Percentiles rank a stretch among this genome's conserved stretches.
Evolutionary conservation across 83 land plant species (phyloP).

Genomic region (Picea mariana): DNA sequence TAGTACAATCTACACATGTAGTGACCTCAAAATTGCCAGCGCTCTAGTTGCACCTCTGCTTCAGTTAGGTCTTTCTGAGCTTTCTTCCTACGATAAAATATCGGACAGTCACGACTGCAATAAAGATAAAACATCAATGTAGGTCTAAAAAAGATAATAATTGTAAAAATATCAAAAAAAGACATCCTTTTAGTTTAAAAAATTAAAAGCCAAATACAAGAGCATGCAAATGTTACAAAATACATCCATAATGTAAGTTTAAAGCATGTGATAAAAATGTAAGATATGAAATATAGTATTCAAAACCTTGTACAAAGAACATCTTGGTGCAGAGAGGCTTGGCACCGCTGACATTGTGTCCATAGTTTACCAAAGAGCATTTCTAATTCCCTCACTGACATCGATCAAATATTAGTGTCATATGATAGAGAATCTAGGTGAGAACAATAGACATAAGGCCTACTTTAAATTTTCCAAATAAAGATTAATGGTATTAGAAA

Average conservation of each 20-base stretch:
- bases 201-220: background rate
- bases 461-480: background rate
- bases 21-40: constrained; percentile 78
- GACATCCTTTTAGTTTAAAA: background rate
- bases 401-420: background rate
- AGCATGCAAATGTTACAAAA: background rate
- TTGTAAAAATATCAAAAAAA: background rate
- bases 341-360: constrained; percentile 99
- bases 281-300: background rate
- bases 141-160: background rate
- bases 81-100: constrained; percentile 96
- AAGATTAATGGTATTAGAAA: background rate
- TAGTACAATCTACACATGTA: background rate
- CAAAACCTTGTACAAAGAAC: constrained; percentile 93
- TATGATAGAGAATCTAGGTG: constrained; percentile 1
- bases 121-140: background rate
- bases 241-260: background rate
- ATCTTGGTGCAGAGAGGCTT: constrained; percentile 99
- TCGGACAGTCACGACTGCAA: constrained; percentile 98
- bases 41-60: constrained; percentile 81
- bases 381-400: constrained; percentile 85
- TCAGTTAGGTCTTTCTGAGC: constrained; percentile 98
- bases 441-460: constrained; percentile 2
- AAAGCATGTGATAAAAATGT: background rate
- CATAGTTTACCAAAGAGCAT: constrained; percentile 90